Evolutionary conservation across 768 basidiomycete genomes (phyloP), one percentile per base, ranked within the genome.

Genomic region (Boletus bicolor): DNA sequence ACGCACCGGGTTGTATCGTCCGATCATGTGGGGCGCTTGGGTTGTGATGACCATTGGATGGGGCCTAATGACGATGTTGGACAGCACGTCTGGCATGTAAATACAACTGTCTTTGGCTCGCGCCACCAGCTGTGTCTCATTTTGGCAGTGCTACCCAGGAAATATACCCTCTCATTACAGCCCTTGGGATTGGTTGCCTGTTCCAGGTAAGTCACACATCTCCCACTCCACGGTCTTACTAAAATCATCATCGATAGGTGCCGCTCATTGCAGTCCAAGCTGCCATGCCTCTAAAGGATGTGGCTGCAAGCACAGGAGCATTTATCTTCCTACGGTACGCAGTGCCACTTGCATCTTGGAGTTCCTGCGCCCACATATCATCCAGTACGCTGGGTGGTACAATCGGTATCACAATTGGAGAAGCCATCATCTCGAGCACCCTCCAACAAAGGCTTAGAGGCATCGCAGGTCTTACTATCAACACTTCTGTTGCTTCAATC

Each of bases 401-500:
- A 2, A 75, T 92, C 28, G 87, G 88, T 17, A 83, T 91, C 53
- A 81, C 88, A 1, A 68, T 89, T 43, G 88, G 89, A 32, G 84
- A 91, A 64, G 82, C 83, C 3, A 84, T 91, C 54, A 85, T 84
- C 58, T 76, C 85, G 2, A 84, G 82, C 46, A 83, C 84, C 38
- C 61, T 69, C 15, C 52, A 44, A 39, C 52, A 48, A 46, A 60
- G 26, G 35, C 39, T 71, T 19, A 52, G 26, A 19, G 56, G 41
- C 7, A 59, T 71, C 19, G 7, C 51, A 9, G 68, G 61, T 7
- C 28, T 61, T 19, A 56, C 64, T 36, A 69, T 81, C 28, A 68
- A 75, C 56, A 78, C 77, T 1, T 77, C 77, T 7, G 64, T 77
- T 5, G 67, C 75, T 17, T 76, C 73, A 26, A 72, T 85, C 21